These are phyloP conservation scores for Coemansia sp. DNA, from an alignment of 192 early-diverging fungal genomes.

Conservation along the genomic window DNA sequence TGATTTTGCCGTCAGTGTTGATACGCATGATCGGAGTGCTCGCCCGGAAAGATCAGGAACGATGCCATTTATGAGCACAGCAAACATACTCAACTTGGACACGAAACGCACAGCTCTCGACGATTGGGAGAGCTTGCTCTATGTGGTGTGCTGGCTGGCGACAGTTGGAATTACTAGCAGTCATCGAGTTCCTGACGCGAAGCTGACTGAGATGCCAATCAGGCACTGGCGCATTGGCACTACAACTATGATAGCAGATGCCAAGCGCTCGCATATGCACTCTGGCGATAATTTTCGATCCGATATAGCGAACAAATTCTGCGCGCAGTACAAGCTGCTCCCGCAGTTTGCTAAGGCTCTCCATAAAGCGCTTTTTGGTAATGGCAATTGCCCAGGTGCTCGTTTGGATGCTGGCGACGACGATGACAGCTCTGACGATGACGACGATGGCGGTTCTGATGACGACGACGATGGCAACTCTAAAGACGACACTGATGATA, in stretches of 20 bases:
- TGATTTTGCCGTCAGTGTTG: constrained; percentile 12
- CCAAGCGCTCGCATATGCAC: not conserved
- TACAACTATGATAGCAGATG: not conserved
- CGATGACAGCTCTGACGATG: not conserved
- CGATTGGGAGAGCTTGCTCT: constrained; percentile 27
- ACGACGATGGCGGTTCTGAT: not conserved
- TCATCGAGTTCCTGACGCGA: not conserved
- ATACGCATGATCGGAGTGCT: not conserved
- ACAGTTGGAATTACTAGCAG: constrained; percentile 11
- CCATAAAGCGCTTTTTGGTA: not conserved
- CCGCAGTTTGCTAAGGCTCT: not conserved
- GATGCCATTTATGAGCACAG: constrained; percentile 36
- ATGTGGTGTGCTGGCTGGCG: constrained; percentile 24
- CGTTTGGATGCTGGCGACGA: not conserved
- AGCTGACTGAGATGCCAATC: not conserved
- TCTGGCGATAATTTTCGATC: not conserved
- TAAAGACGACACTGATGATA: not conserved
- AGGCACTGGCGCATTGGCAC: not conserved
- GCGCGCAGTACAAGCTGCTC: not conserved
- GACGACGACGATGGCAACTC: not conserved
- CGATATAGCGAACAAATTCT: not conserved
- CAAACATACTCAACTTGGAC: constrained; percentile 11
- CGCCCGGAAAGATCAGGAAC: constrained; percentile 10
- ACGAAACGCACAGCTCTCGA: constrained; percentile 6
- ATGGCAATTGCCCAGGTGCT: not conserved